Percentiles rank a stretch among this genome's conserved stretches.
Conservation (phyloP, 2,329 filamentous ascomycete species). For the Ophiostoma triangulosporum region DNA sequence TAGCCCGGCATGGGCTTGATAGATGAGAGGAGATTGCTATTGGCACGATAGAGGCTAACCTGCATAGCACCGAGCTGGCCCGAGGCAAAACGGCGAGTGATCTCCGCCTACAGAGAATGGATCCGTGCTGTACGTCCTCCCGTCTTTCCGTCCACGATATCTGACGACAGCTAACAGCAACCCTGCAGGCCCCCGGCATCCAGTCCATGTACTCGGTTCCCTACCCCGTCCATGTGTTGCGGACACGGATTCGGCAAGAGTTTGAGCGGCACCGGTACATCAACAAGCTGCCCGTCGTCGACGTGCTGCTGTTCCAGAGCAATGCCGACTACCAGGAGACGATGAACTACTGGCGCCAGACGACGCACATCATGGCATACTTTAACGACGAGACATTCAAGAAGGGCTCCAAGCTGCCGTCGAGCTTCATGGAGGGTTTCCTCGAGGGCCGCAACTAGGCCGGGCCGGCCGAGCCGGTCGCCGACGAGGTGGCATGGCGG, state of each 20-base stretch:
- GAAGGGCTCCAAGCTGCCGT: conserved; percentile 66
- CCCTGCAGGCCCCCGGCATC: conserved; percentile 73
- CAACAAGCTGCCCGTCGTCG: conserved; percentile 74
- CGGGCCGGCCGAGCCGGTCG: neutral
- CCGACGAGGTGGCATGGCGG: neutral
- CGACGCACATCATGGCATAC: conserved; percentile 90
- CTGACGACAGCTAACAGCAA: neutral
- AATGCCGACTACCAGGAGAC: conserved; percentile 96
- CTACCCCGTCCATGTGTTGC: conserved; percentile 73
- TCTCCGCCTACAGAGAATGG: conserved; percentile 90
- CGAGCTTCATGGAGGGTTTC: conserved; percentile 88
- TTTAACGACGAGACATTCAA: conserved; percentile 74
- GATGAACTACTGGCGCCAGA: conserved; percentile 98
- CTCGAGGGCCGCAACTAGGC: conserved; percentile 49
- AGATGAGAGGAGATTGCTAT: neutral
- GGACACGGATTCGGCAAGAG: conserved; percentile 89
- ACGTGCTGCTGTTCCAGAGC: conserved; percentile 82
- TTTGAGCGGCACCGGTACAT: conserved; percentile 94
- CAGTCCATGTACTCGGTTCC: conserved; percentile 94
- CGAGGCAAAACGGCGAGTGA: conserved; percentile 77
- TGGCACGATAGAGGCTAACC: neutral
- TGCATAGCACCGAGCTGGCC: conserved; percentile 67
- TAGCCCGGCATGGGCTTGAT: neutral
- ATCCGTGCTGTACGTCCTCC: conserved; percentile 72
- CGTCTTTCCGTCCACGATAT: no score